These are phyloP conservation scores for Colletotrichum melonis DNA, from an alignment of 2,329 filamentous ascomycete genomes.

Conservation along the genomic window DNA sequence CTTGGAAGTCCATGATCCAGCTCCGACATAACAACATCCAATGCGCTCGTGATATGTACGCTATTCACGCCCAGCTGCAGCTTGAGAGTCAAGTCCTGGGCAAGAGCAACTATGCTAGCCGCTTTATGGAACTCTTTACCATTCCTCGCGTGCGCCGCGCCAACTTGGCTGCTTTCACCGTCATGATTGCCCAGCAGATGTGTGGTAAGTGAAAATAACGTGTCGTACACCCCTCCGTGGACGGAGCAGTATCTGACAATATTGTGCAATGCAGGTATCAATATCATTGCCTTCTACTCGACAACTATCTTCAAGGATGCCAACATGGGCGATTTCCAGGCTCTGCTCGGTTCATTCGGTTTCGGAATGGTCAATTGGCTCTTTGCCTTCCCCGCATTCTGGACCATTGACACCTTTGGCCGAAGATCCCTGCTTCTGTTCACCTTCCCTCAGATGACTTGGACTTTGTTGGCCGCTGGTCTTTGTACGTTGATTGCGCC, in stretches of 20 bases:
- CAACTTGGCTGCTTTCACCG: slow-evolving; percentile 79
- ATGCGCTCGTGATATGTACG: slow-evolving; percentile 71
- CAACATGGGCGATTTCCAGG: slow-evolving; percentile 64
- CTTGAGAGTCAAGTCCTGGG: slow-evolving; percentile 65
- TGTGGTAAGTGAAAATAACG: slow-evolving; percentile 54
- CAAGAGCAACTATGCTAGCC: slow-evolving; percentile 67
- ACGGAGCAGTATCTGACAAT: not conserved
- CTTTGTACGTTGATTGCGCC: slow-evolving; percentile 61
- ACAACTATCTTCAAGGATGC: slow-evolving; percentile 71
- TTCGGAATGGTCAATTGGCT: slow-evolving; percentile 69
- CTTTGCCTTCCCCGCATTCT: slow-evolving; percentile 68
- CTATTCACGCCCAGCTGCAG: slow-evolving; percentile 72
- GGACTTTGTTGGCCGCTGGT: slow-evolving; percentile 68
- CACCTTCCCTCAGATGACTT: slow-evolving; percentile 70
- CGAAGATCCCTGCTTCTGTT: slow-evolving; percentile 65
- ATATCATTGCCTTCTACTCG: slow-evolving; percentile 82
- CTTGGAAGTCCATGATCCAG: slow-evolving; percentile 65
- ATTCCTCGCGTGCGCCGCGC: slow-evolving; percentile 77
- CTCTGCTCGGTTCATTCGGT: slow-evolving; percentile 61
- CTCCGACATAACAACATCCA: slow-evolving; percentile 67
- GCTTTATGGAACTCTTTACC: slow-evolving; percentile 75
- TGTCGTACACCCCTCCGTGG: not conserved
- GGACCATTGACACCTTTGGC: slow-evolving; percentile 63
- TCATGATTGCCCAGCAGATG: slow-evolving; percentile 85
- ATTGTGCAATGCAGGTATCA: slow-evolving; percentile 57